A percentile compares a stretch with the other conserved stretches of the same genome.
These are phyloP conservation scores for Kuraishia piskuri DNA, from an alignment of 805 yeast genomes.

Conservation along the genomic window DNA sequence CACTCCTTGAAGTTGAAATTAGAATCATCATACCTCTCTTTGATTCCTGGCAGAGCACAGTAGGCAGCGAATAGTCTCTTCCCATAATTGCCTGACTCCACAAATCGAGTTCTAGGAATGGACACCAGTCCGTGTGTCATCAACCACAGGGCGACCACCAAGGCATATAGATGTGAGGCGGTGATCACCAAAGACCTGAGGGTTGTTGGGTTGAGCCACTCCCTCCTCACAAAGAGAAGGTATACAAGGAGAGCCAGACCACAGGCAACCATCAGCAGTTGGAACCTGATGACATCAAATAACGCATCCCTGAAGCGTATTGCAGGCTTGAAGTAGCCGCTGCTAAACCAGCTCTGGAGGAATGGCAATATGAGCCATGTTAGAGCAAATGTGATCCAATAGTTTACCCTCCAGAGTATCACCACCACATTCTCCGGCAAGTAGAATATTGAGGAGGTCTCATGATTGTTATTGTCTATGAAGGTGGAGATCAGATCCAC, in stretches of 20 bases:
- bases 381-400: slow-evolving; percentile 73
- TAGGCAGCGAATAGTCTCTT: slow-evolving; percentile 28
- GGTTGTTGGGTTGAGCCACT: slow-evolving; percentile 30
- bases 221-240: slow-evolving; percentile 31
- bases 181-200: slow-evolving; percentile 67
- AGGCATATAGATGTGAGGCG: slow-evolving; percentile 66
- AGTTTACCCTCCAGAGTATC: slow-evolving; percentile 63
- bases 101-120: slow-evolving; percentile 41
- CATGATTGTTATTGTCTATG: slow-evolving; percentile 17
- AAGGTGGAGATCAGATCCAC: slow-evolving; percentile 59
- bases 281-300: slow-evolving; percentile 49
- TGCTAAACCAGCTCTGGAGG: slow-evolving; percentile 62
- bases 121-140: slow-evolving; percentile 76
- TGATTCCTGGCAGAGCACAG: slow-evolving; percentile 43
- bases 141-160: slow-evolving; percentile 69
- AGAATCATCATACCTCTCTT: slow-evolving; percentile 58
- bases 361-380: slow-evolving; percentile 75
- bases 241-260: slow-evolving; percentile 52
- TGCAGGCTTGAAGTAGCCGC: slow-evolving; percentile 50
- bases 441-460: slow-evolving; percentile 32
- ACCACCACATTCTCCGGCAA: slow-evolving; percentile 37
- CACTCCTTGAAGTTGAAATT: slow-evolving; percentile 55
- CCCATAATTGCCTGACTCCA: slow-evolving; percentile 16
- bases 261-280: slow-evolving; percentile 42
- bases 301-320: slow-evolving; percentile 49